A percentile compares a stretch with the other conserved stretches of the same genome.
These are phyloP conservation scores for Hypomyces rosellus DNA, from an alignment of 2,329 filamentous ascomycete genomes.

Conservation along the genomic window DNA sequence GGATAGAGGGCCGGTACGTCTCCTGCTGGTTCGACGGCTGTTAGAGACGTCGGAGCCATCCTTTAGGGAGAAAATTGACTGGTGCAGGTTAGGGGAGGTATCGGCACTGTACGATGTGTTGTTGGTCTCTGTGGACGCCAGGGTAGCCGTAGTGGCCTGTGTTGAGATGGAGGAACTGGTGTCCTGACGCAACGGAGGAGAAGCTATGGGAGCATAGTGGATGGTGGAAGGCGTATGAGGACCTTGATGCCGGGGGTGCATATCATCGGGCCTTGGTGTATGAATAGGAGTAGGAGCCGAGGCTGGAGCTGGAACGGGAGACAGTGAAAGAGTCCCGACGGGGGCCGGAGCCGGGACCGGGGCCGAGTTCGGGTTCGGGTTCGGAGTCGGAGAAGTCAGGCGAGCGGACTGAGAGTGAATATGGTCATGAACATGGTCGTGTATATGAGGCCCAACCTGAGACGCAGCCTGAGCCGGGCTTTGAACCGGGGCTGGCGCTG, in stretches of 20 bases:
- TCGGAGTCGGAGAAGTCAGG: slow-evolving; percentile 8
- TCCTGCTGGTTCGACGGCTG: slow-evolving; percentile 48
- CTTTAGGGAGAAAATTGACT: slow-evolving; percentile 50
- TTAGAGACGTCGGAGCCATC: slow-evolving; percentile 49
- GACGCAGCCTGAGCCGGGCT: slow-evolving; percentile 5
- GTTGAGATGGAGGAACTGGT: slow-evolving; percentile 49
- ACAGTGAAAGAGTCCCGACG: slow-evolving; percentile 8
- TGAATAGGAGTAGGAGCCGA: slow-evolving; percentile 10
- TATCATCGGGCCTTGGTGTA: slow-evolving; percentile 11
- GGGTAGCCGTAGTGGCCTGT: slow-evolving; percentile 38
- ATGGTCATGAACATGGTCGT: slow-evolving; percentile 8
- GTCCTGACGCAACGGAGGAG: slow-evolving; percentile 38
- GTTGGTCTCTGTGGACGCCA: slow-evolving; percentile 41
- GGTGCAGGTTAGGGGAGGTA: slow-evolving; percentile 43
- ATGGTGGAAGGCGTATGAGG: slow-evolving; percentile 14
- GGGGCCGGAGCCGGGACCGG: slow-evolving; percentile 11
- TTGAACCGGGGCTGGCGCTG: slow-evolving; percentile 13
- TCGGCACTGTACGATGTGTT: slow-evolving; percentile 48
- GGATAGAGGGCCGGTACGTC: slow-evolving; percentile 53
- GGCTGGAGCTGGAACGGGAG: slow-evolving; percentile 12
- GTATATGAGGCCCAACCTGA: slow-evolving; percentile 7
- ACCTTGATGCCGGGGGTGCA: slow-evolving; percentile 6
- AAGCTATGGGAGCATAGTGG: slow-evolving; percentile 19
- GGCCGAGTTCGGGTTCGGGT: background rate
- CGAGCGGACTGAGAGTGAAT: slow-evolving; percentile 5